Evolutionary conservation across 345 rosid genomes (phyloP).

Genomic region (Mallotus nudiflorus): DNA sequence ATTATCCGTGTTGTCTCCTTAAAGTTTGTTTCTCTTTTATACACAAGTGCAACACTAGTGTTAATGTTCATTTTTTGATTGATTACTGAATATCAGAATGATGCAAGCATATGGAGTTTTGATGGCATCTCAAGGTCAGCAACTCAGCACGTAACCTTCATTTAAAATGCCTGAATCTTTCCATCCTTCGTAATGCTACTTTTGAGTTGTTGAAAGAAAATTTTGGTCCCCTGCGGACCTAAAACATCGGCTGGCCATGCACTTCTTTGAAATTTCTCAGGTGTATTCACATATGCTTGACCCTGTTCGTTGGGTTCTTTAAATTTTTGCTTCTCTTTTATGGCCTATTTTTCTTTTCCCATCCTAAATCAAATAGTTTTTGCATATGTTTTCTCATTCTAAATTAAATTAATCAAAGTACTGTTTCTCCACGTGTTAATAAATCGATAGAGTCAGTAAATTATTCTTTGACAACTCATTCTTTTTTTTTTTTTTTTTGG

Average conservation of each 20-base stretch:
- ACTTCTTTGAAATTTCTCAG: not conserved
- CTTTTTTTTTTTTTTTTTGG: too few species aligned
- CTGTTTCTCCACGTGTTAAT: not conserved
- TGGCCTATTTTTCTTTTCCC: not conserved
- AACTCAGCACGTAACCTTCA: not conserved
- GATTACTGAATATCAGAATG: not conserved
- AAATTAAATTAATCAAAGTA: too few species aligned
- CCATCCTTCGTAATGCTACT: not conserved
- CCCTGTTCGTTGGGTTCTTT: not conserved
- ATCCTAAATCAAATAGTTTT: not conserved
- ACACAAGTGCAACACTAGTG: too few species aligned
- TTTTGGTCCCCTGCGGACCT: not conserved
- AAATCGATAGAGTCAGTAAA: not conserved
- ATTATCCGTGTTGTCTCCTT: not conserved
- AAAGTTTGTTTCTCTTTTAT: not conserved
- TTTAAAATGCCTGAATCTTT: not conserved
- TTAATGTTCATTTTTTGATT: not conserved
- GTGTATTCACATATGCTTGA: not conserved
- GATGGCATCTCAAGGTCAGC: not conserved
- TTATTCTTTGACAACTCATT: not conserved
- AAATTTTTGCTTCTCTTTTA: not conserved
- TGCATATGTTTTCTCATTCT: not conserved
- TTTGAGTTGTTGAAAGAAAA: constrained; percentile 2
- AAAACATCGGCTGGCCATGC: not conserved
- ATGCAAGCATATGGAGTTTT: not conserved